Percentiles rank a stretch among this genome's conserved stretches.
These are phyloP conservation scores for Voacanga thouarsii DNA, from an alignment of 257 asterid genomes.

Conservation along the genomic window DNA sequence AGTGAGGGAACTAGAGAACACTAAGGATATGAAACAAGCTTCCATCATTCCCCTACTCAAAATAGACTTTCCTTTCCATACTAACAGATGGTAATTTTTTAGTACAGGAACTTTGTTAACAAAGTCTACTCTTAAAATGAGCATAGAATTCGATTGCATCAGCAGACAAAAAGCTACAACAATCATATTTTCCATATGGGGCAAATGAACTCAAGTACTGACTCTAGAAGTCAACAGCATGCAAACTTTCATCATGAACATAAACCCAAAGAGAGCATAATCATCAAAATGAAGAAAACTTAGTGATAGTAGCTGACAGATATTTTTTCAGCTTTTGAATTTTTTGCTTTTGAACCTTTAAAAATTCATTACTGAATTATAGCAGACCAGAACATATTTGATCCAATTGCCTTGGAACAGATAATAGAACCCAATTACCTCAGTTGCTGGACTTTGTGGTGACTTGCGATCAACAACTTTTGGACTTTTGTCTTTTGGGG, in stretches of 20 bases:
- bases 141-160: background rate
- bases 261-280: background rate
- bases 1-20: background rate
- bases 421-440: conserved; percentile 39
- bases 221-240: background rate
- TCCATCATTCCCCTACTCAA: background rate
- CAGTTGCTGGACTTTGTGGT: conserved; percentile 60
- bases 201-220: background rate
- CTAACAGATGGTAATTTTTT: background rate
- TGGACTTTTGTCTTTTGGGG: conserved; percentile 64
- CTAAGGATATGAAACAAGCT: background rate
- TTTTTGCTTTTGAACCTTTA: background rate
- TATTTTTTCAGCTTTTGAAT: background rate
- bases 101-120: background rate
- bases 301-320: background rate
- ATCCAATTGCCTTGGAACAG: background rate
- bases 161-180: background rate
- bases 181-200: background rate
- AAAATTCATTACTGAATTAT: too few relatives aligned
- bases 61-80: background rate
- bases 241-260: background rate
- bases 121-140: background rate
- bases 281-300: background rate
- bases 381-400: background rate
- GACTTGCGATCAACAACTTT: conserved; percentile 59